A percentile compares a stretch with the other conserved stretches of the same genome.
Conservation (phyloP, 805 yeast genomes). For the Sugiyamaella mastotermitis region DNA sequence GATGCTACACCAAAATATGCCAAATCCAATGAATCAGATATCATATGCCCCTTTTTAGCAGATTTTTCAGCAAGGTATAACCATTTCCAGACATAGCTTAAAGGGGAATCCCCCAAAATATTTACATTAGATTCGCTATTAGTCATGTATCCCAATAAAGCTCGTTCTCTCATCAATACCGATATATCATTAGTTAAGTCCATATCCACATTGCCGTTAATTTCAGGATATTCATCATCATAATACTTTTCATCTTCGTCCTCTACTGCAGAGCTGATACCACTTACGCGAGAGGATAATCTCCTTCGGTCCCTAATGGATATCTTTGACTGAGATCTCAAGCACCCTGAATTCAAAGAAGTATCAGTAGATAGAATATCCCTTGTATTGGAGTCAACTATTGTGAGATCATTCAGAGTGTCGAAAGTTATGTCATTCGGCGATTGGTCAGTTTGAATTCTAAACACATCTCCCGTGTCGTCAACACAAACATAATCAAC, state of each 20-base stretch:
- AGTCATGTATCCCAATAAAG: constrained; percentile 63
- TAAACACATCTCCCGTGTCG: constrained; percentile 81
- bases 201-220: constrained; percentile 23
- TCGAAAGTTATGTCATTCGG: constrained; percentile 59
- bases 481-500: constrained; percentile 79
- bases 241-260: constrained; percentile 12
- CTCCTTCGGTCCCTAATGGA: too few species aligned
- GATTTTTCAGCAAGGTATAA: constrained; percentile 63
- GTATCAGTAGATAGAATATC: too few species aligned
- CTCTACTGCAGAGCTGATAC: constrained; percentile 10
- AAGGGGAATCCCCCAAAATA: constrained; percentile 34
- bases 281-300: constrained; percentile 3
- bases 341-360: too few species aligned
- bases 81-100: constrained; percentile 90
- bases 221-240: constrained; percentile 8
- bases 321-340: too few species aligned
- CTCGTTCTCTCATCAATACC: constrained; percentile 63
- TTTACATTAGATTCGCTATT: constrained; percentile 60
- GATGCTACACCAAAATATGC: constrained; percentile 87
- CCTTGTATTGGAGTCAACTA: too few species aligned
- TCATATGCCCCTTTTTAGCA: constrained; percentile 59
- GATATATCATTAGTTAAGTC: constrained; percentile 70
- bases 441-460: constrained; percentile 68
- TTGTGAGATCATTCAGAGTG: constrained; percentile 38
- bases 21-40: constrained; percentile 64